phyloP scores from a whole-genome alignment of 192 early-diverging fungal genomes.

The Coemansia sp. region DNA sequence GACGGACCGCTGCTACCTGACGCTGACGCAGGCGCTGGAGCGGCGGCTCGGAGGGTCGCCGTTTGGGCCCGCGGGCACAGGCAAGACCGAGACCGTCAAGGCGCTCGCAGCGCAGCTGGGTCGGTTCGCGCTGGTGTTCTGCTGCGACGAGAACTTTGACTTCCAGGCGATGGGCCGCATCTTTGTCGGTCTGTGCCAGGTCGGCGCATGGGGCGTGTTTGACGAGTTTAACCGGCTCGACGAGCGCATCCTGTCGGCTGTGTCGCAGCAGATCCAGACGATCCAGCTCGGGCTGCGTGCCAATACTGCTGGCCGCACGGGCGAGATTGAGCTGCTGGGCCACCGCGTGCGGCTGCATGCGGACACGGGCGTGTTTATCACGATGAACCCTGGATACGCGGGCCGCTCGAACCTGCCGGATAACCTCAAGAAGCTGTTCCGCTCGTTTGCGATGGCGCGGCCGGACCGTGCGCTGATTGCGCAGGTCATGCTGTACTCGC shows the following conservation, averaged over 20 bases:
- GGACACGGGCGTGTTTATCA: slow-evolving; percentile 96
- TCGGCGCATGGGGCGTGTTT: slow-evolving; percentile 99
- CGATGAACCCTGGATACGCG: slow-evolving; percentile 99
- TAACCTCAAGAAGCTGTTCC: slow-evolving; percentile 98
- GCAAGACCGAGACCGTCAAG: slow-evolving; percentile 99
- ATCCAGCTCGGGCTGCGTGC: slow-evolving; percentile 92
- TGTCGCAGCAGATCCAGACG: slow-evolving; percentile 98
- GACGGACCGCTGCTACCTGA: slow-evolving; percentile 98
- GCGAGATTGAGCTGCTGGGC: slow-evolving; percentile 91
- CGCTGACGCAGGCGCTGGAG: slow-evolving; percentile 95
- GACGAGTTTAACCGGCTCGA: slow-evolving; percentile 99
- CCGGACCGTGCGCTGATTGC: slow-evolving; percentile 98
- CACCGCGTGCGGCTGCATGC: slow-evolving; percentile 82
- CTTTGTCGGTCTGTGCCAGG: slow-evolving; percentile 97
- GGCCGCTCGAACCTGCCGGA: slow-evolving; percentile 98
- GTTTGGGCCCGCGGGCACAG: slow-evolving; percentile 98
- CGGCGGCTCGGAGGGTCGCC: slow-evolving; percentile 92
- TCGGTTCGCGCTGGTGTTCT: slow-evolving; percentile 97
- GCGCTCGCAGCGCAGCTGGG: slow-evolving; percentile 94
- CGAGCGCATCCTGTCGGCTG: slow-evolving; percentile 97
- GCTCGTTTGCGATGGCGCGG: slow-evolving; percentile 98
- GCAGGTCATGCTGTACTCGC: slow-evolving; percentile 99
- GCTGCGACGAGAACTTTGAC: slow-evolving; percentile 99
- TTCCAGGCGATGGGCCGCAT: slow-evolving; percentile 99
- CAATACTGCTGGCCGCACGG: slow-evolving; percentile 20